Evolutionary conservation across 2,329 filamentous ascomycete species (phyloP).

Genomic region (Thelonectria olida): DNA sequence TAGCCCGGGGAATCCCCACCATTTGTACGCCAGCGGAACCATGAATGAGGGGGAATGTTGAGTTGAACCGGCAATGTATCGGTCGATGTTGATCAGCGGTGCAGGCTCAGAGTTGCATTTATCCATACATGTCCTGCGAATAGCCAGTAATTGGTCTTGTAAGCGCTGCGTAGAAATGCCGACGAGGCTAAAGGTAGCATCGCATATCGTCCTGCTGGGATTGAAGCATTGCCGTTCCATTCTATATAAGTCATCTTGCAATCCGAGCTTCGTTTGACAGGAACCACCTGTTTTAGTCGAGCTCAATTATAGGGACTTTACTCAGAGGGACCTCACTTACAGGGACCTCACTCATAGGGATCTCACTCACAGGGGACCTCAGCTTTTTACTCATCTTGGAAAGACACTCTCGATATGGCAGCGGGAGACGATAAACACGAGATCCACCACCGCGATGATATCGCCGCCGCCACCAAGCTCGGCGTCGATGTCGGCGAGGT

Average conservation of each 20-base stretch:
- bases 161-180: constrained; percentile 5
- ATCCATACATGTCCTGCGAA: constrained; percentile 3
- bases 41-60: neutral
- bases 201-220: neutral
- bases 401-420: constrained; percentile 1
- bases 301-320: too few species aligned
- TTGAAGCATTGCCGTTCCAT: neutral
- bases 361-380: neutral
- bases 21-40: neutral
- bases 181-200: constrained; percentile 1
- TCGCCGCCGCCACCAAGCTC: constrained; percentile 29
- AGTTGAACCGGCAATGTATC: neutral
- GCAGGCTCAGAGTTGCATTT: constrained; percentile 7
- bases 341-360: too few species aligned
- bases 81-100: constrained; percentile 2
- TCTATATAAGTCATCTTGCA: constrained; percentile 13
- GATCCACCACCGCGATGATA: constrained; percentile 28
- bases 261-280: neutral
- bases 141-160: neutral
- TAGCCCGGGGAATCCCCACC: constrained; percentile 9
- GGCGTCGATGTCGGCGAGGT: constrained; percentile 33
- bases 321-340: too few species aligned
- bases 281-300: too few species aligned
- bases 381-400: neutral
- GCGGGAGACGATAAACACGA: constrained; percentile 10